Base-by-base conservation (phyloP, 176 grass and related monocot genomes). In the Ensete ventricosum region DNA sequence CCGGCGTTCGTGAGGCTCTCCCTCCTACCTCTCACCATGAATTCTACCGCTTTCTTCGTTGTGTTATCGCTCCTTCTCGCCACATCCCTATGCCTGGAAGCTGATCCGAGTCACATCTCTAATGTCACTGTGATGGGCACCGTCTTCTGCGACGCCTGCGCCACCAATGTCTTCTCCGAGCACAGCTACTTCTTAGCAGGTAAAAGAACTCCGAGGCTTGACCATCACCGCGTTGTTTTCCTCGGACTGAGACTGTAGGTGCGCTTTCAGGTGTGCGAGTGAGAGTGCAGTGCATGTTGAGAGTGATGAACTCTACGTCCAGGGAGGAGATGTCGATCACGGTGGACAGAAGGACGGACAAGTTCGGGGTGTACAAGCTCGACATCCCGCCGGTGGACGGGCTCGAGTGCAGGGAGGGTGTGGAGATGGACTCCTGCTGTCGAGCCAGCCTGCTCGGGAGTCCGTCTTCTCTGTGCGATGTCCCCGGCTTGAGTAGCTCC, bases 71-170 rank as follows among this genome's bases (percentile, higher is more conserved):
- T 80, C 43, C 55, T 73, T 48, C n/a, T 80, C 43, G 29, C 55
- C 57, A 63, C 13, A 14, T 52, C 49, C 12, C 55, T 64, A 7
- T 64, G 67, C 69, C 68, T 53, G 53, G 68, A 52, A 20, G 34
- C 55, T 49, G 69, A 52, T 73, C 20, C 55, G 17, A 51, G 1
- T 14, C 21, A 49, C 78, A 72, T 71, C 8, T 83, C 85, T 0
- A 98, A 91, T 80, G 52, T 99, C 81, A 94, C 88, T 2, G 90
- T 99, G 13, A 82, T 82, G 0, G 95, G 95, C 78, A 82, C 84
- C 1, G 95, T 99, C 62, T 99, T 99, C 85, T 99, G 95, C 54
- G 95, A 99, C 50, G 84, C 84, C 67, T 99, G 95, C 82, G 82
- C 84, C 51, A 80, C 76, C 69, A 94, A 86, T 78, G 82, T 78